Percentiles rank a stretch among this genome's conserved stretches.
Conservation (phyloP, 169 alveolate genomes). For the Plasmodium falciparum region DNA sequence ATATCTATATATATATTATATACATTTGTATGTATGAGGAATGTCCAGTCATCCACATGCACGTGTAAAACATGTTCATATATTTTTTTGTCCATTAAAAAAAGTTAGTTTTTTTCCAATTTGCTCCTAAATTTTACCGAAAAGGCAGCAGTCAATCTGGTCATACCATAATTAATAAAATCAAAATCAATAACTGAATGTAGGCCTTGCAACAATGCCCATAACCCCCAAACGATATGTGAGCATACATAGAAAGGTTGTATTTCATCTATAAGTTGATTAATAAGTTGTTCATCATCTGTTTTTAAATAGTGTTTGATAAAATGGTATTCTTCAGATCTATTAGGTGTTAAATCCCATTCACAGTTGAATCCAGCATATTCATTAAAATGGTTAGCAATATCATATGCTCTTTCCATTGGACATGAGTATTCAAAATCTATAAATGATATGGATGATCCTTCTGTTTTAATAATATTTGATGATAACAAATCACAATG, state of each 20-base stretch:
- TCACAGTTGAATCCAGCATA: slow-evolving; percentile 81
- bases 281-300: slow-evolving; percentile 53
- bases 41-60: too few species aligned
- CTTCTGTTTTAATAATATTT: slow-evolving; percentile 76
- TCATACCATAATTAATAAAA: slow-evolving; percentile 78
- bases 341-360: slow-evolving; percentile 78
- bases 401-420: slow-evolving; percentile 87
- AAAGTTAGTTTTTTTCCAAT: background rate
- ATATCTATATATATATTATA: too few species aligned
- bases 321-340: slow-evolving; percentile 78
- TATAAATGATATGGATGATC: slow-evolving; percentile 73
- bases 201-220: slow-evolving; percentile 83
- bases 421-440: slow-evolving; percentile 86
- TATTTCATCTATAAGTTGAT: slow-evolving; percentile 74
- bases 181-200: slow-evolving; percentile 81
- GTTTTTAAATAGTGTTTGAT: slow-evolving; percentile 64
- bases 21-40: background rate
- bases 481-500: slow-evolving; percentile 83
- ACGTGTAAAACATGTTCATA: background rate
- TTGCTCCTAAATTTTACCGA: slow-evolving; percentile 36
- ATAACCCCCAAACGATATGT: slow-evolving; percentile 83
- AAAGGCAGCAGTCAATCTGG: slow-evolving; percentile 72
- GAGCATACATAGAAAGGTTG: slow-evolving; percentile 85
- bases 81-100: background rate
- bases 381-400: slow-evolving; percentile 86